phyloP scores from a whole-genome alignment of 192 early-diverging fungal species.

The Rhizophagus clarus region DNA sequence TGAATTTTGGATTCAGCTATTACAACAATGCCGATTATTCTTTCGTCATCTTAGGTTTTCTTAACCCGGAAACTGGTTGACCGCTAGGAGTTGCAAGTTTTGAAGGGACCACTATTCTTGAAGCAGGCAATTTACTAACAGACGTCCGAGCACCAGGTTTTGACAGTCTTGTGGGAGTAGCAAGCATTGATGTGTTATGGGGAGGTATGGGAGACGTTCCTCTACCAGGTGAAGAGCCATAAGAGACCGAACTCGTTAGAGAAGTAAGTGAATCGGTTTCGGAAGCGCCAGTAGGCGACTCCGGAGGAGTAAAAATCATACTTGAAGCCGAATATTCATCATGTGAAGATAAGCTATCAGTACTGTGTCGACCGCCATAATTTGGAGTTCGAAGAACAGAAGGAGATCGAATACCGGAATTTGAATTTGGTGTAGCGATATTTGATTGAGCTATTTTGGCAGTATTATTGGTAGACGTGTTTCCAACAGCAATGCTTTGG shows the following conservation, averaged over 20 bases:
- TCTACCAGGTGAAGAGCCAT: constrained; percentile 28
- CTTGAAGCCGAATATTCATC: constrained; percentile 1
- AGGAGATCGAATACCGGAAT: neutral
- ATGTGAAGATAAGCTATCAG: constrained; percentile 17
- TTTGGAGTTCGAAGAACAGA: neutral
- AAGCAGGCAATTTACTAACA: constrained; percentile 4
- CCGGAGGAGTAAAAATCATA: constrained; percentile 24
- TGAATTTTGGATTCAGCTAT: neutral
- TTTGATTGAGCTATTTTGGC: neutral
- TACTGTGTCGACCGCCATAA: constrained; percentile 9
- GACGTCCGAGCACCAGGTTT: neutral
- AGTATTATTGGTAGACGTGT: neutral
- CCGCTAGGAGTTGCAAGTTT: constrained; percentile 3
- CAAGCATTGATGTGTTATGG: neutral
- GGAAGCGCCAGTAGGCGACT: constrained; percentile 21
- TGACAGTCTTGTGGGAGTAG: neutral
- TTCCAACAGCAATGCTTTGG: constrained; percentile 3
- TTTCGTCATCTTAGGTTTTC: neutral
- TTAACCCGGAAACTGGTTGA: neutral
- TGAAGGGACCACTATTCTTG: neutral
- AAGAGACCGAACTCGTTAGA: constrained; percentile 24
- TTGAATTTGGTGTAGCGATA: neutral
- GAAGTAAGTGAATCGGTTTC: constrained; percentile 28
- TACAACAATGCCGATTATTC: neutral
- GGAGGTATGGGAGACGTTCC: constrained; percentile 20